Conservation (phyloP, 2,329 filamentous ascomycete species). For the Diplodia seriata region DNA sequence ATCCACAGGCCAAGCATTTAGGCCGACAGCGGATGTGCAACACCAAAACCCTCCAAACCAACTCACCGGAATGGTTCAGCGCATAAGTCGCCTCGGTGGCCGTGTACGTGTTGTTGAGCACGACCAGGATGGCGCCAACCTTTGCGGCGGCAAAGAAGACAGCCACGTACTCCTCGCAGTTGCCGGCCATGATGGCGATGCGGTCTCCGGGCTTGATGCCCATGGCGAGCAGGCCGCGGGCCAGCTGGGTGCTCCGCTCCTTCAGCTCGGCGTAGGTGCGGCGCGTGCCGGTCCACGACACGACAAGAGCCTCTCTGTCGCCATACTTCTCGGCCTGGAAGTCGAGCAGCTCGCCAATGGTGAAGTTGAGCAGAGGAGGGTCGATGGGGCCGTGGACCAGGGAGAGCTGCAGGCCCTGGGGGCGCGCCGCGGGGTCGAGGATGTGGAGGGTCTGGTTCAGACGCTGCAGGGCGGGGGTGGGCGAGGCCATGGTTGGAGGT, state of each 20-base stretch:
- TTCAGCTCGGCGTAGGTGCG: slow-evolving; percentile 66
- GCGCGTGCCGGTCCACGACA: slow-evolving; percentile 76
- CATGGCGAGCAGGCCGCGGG: slow-evolving; percentile 63
- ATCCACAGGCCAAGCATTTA: background rate
- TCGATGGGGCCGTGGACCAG: slow-evolving; percentile 72
- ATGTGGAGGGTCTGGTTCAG: slow-evolving; percentile 26
- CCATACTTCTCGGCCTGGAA: slow-evolving; percentile 72
- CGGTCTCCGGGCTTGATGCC: slow-evolving; percentile 73
- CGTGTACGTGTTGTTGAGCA: slow-evolving; percentile 84
- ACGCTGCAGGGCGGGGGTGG: slow-evolving; percentile 26
- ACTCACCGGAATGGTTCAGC: slow-evolving; percentile 70
- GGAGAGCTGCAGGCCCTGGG: slow-evolving; percentile 45
- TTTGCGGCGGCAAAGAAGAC: slow-evolving; percentile 74
- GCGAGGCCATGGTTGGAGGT: slow-evolving; percentile 16
- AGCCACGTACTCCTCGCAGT: slow-evolving; percentile 65
- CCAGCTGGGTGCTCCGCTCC: slow-evolving; percentile 49
- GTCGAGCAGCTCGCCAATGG: slow-evolving; percentile 74
- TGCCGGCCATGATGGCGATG: slow-evolving; percentile 75
- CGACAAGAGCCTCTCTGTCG: slow-evolving; percentile 63
- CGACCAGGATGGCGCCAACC: slow-evolving; percentile 64
- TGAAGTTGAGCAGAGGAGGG: slow-evolving; percentile 73
- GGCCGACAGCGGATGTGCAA: slow-evolving; percentile 1
- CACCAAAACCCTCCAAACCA: background rate
- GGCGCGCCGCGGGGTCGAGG: slow-evolving; percentile 22
- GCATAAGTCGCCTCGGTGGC: slow-evolving; percentile 74